These are phyloP conservation scores for Magnolia sinica DNA, from an alignment of 164 flowering plant genomes.

Conservation along the genomic window DNA sequence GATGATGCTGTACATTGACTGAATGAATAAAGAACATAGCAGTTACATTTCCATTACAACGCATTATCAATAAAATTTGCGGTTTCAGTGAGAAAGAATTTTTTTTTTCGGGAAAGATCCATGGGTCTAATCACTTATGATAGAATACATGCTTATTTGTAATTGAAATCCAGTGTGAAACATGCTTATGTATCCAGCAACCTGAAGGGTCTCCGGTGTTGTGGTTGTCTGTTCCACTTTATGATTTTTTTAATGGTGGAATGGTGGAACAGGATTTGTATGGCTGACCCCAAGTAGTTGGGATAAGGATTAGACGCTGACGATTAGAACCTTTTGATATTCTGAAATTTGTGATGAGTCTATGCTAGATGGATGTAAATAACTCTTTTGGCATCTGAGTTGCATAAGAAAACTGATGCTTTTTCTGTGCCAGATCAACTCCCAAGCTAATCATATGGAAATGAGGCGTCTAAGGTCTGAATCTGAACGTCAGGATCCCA, in stretches of 20 bases:
- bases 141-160: too few relatives aligned
- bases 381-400: not conserved
- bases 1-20: too few relatives aligned
- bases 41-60: too few relatives aligned
- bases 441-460: slow-evolving; percentile 31
- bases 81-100: too few relatives aligned
- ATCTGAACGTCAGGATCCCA: slow-evolving; percentile 35
- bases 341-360: not conserved
- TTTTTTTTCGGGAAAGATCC: too few relatives aligned
- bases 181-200: too few relatives aligned
- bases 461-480: slow-evolving; percentile 24
- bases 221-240: not conserved
- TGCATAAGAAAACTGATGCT: not conserved
- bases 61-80: too few relatives aligned
- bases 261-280: too few relatives aligned
- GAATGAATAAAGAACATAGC: too few relatives aligned
- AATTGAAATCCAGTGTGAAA: too few relatives aligned
- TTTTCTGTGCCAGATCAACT: slow-evolving; percentile 57
- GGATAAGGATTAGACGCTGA: not conserved
- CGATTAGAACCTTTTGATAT: not conserved
- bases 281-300: too few relatives aligned
- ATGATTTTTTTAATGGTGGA: not conserved
- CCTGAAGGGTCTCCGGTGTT: not conserved
- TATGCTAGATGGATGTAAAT: not conserved
- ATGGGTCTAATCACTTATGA: too few relatives aligned